Base-by-base conservation (phyloP, 2,329 filamentous ascomycete genomes). In the Thermoascus crustaceus region DNA sequence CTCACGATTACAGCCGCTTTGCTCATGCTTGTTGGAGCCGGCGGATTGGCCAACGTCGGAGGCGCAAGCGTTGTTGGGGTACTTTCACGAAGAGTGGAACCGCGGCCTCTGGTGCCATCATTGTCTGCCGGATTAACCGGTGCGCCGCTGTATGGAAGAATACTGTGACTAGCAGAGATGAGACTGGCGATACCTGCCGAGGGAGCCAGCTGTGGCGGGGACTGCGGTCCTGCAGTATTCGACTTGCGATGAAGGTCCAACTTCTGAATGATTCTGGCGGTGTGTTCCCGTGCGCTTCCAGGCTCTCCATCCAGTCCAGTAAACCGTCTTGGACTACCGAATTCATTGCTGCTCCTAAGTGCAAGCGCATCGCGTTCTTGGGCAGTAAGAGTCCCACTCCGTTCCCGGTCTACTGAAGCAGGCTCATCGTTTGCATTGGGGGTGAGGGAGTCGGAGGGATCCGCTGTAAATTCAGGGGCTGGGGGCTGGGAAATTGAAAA, bases 401-500 rank as follows among this genome's bases (percentile, higher is more conserved):
- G 75, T 23, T 89, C 85, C 39, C 82, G 75, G 23, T 89, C 85
- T 13, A 69, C 39, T 26, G 52, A 58, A 25, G 63, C 61, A 13
- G 69, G 49, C 25, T 84, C 79, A 18, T 80, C 73, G 27, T 67
- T 68, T 6, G 66, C 60, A 40, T 70, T 63, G 4, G 66, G 60
- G 10, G 68, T 65, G 45, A 85, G 73, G 13, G 80, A 75, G 45
- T 91, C 85, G 4, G 79, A 68, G 5, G 73, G 68, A 52, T 84
- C 88, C 13, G 86, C 85, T 4, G 89, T 87, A 55, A 96, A 95
- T 55, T 96, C 89, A 0, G 87, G 84, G 4, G 88, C 80, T 19
- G 83, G 79, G 9, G 91, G 85, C 6, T 87, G 83, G 3, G 84
- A 91, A 46, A 98, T 93, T 5, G 88, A 83, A 63, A 96, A 98